Conservation (phyloP, 2,329 filamentous ascomycete genomes). For the Aureobasidium sp. region DNA sequence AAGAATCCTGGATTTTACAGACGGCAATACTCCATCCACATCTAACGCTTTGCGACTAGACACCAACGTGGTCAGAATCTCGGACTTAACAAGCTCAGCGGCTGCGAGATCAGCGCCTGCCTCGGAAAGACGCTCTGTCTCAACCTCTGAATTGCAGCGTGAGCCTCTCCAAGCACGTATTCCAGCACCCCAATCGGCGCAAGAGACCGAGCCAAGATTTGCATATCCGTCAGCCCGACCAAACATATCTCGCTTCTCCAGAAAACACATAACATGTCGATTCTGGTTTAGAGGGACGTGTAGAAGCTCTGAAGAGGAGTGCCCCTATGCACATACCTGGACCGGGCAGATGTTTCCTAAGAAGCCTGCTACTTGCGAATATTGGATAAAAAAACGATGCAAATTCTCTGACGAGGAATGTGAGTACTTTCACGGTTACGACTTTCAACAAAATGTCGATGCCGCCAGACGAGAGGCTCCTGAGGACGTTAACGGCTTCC, state of each 20-base stretch:
- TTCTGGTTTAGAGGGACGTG: slow-evolving; percentile 18
- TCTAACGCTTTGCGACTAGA: background rate
- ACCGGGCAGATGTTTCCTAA: background rate
- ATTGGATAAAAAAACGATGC: slow-evolving; percentile 6
- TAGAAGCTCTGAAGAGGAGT: slow-evolving; percentile 12
- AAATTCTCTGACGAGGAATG: slow-evolving; percentile 8
- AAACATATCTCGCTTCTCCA: background rate
- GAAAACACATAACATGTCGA: slow-evolving; percentile 17
- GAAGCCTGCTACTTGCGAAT: background rate
- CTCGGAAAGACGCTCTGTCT: background rate
- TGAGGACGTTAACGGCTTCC: background rate
- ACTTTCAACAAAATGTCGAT: background rate
- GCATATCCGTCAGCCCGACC: background rate
- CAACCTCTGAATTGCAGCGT: background rate
- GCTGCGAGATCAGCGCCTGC: background rate
- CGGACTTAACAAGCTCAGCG: background rate
- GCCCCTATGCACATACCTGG: slow-evolving; percentile 17
- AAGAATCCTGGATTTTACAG: background rate
- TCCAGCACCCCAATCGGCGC: background rate
- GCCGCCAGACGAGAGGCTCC: background rate
- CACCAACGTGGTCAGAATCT: background rate
- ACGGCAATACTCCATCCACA: background rate
- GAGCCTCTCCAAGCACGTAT: background rate
- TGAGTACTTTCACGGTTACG: slow-evolving; percentile 1
- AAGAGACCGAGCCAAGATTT: background rate